A percentile compares a stretch with the other conserved stretches of the same genome.
These are phyloP conservation scores for Angomonas ambiguus DNA, from an alignment of 208 protist genomes.

Conservation along the genomic window DNA sequence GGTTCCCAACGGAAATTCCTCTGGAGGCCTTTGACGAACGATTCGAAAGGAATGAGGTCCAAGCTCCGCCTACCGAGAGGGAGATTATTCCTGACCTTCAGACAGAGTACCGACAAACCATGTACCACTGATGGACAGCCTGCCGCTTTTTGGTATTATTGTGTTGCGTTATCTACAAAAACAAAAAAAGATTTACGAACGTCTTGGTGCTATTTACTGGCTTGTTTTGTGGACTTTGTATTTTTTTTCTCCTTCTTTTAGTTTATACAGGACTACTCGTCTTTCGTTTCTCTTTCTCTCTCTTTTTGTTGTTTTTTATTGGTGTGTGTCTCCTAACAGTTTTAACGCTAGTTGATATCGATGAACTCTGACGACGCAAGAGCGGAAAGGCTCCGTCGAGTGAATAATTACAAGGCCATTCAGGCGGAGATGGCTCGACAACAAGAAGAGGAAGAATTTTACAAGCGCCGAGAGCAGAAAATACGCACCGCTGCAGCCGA, in stretches of 20 bases:
- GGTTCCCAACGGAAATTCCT: slow-evolving; percentile 31
- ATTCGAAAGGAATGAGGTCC: slow-evolving; percentile 49
- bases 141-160: background rate
- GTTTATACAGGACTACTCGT: background rate
- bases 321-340: slow-evolving; percentile 9
- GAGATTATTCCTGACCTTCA: slow-evolving; percentile 35
- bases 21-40: slow-evolving; percentile 63
- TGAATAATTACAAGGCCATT: slow-evolving; percentile 82
- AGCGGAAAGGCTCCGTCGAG: slow-evolving; percentile 77
- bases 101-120: background rate
- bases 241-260: background rate
- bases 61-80: slow-evolving; percentile 49
- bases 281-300: background rate
- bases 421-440: slow-evolving; percentile 78
- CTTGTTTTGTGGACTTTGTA: background rate
- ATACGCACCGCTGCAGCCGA: slow-evolving; percentile 50
- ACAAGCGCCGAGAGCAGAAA: slow-evolving; percentile 38
- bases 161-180: background rate
- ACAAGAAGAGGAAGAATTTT: slow-evolving; percentile 69
- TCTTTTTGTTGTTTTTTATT: slow-evolving; percentile 9
- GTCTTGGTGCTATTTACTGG: too few species aligned
- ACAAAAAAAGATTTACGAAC: too few species aligned
- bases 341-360: slow-evolving; percentile 7
- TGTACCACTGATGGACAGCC: too few species aligned
- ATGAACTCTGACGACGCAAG: slow-evolving; percentile 31